Base-by-base conservation (phyloP, 345 rosid genomes). In the Citrus australasica region DNA sequence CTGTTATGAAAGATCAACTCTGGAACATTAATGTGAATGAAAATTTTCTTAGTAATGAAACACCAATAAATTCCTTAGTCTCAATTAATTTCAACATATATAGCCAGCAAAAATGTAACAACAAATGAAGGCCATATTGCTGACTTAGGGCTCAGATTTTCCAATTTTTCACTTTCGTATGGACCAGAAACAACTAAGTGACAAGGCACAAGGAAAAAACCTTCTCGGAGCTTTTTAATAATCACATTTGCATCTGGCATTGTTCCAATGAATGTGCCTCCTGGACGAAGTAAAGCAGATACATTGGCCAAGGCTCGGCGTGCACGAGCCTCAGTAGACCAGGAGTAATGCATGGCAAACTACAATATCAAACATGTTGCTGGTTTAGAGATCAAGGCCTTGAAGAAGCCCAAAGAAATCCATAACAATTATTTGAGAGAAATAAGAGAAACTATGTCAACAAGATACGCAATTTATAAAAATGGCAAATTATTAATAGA, bases 241-340 rank as follows among this genome's bases (percentile, higher is more conserved):
- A 96, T 91, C 67, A 96, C 99, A 85, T 94, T 94, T 58, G 98
- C 98, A 88, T 94, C 99, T 74, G 98, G 98, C 99, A 94, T 96
- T 51, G 99, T 92, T 80, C 99, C 97, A 13, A 94, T 90, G 84
- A 94, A 92, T 40, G 84, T 88, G 71, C 99, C 98, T 77, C 99
- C 98, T 0, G 99, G 98, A 69, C 97, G 97, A 82, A 96, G 99
- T 79, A 96, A 81, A 78, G 98, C 92, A 40, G 99, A 94, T 55
- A 94, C 91, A 82, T 96, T 96, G 69, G 97, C 94, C 86, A 96
- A 86, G 71, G 99, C 98, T 79, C 94, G 90, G 24, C 97, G 88
- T 58, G 98, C 99, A 64, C 93, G 94, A 74, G 93, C 91, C 82
- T 92, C 98, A 60, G 98, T 92, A 75, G 97, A 92, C 95, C 98